Evolutionary conservation across 495 filamentous ascomycete genomes (phyloP).

Genomic region (Zalerion maritima): DNA sequence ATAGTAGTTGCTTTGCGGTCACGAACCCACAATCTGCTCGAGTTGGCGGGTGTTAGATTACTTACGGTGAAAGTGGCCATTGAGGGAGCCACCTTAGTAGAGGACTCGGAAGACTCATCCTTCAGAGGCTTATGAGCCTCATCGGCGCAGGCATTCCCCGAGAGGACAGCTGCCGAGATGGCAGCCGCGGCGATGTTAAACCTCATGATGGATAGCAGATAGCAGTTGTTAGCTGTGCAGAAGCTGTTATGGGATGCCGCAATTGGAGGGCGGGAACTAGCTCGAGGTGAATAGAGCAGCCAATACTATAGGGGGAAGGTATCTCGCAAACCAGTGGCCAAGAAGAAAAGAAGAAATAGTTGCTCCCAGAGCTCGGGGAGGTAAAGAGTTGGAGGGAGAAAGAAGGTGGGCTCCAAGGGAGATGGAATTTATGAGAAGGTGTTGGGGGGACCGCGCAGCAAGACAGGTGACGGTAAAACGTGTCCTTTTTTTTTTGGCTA

Average conservation of each 20-base stretch:
- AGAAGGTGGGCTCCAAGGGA: slow-evolving; percentile 18
- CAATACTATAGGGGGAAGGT: slow-evolving; percentile 10
- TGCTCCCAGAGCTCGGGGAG: slow-evolving; percentile 4
- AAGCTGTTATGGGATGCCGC: slow-evolving; percentile 2
- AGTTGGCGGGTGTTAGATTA: no score
- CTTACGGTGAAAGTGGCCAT: slow-evolving; percentile 85
- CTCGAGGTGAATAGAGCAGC: slow-evolving; percentile 9
- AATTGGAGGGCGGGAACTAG: slow-evolving; percentile 6
- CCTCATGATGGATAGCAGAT: slow-evolving; percentile 40
- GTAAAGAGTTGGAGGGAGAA: slow-evolving; percentile 12
- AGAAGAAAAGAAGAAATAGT: slow-evolving; percentile 20
- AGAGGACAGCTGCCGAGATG: slow-evolving; percentile 55
- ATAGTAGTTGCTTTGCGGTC: no score
- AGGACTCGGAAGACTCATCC: slow-evolving; percentile 34
- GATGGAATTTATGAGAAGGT: not conserved
- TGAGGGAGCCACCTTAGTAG: slow-evolving; percentile 39
- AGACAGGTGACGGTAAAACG: slow-evolving; percentile 1
- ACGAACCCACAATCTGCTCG: no score
- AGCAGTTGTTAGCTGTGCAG: slow-evolving; percentile 9
- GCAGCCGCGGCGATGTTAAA: slow-evolving; percentile 60
- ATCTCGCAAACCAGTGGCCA: slow-evolving; percentile 30
- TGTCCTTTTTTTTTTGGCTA: slow-evolving; percentile 6
- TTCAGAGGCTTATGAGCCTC: slow-evolving; percentile 43
- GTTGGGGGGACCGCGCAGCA: not conserved
- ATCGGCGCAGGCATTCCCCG: slow-evolving; percentile 57